Percentiles rank a stretch among this genome's conserved stretches.
Conservation (phyloP, 1,284 basidiomycete genomes). For the Caloboletus firmus region DNA sequence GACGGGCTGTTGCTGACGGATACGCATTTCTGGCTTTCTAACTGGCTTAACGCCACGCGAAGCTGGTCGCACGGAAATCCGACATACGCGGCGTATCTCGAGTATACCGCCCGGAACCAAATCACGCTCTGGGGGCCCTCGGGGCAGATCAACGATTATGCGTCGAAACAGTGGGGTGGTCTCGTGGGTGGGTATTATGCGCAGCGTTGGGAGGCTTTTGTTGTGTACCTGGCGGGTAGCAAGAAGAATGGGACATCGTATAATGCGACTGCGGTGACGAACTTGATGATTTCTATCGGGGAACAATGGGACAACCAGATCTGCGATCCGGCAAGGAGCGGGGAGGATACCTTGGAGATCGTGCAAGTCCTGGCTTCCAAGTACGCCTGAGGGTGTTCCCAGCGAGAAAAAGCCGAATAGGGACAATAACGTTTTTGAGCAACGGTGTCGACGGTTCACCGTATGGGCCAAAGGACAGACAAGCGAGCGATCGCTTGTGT, state of each 20-base stretch:
- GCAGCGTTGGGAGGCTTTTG: conserved; percentile 39
- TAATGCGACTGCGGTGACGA: conserved; percentile 27
- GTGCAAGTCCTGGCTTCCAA: conserved; percentile 20
- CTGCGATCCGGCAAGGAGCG: conserved; percentile 5
- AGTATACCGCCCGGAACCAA: conserved; percentile 46
- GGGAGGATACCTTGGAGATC: conserved; percentile 26
- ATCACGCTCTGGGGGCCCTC: conserved; percentile 48
- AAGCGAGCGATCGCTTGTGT: background rate
- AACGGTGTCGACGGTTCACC: background rate
- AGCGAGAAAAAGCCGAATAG: background rate
- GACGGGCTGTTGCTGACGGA: conserved; percentile 40
- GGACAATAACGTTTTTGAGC: background rate
- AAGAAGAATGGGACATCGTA: conserved; percentile 35
- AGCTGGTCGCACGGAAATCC: conserved; percentile 32
- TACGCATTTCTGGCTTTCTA: conserved; percentile 38
- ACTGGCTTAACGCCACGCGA: conserved; percentile 41
- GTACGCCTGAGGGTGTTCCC: conserved; percentile 9
- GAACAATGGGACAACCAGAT: conserved; percentile 32
- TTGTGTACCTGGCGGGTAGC: conserved; percentile 34
- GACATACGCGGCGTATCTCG: conserved; percentile 39
- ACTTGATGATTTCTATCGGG: conserved; percentile 37
- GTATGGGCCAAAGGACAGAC: background rate
- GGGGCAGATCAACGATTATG: conserved; percentile 46
- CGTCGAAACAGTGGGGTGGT: conserved; percentile 48
- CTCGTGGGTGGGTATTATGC: conserved; percentile 42